A percentile compares a stretch with the other conserved stretches of the same genome.
phyloP scores from a whole-genome alignment of 192 early-diverging fungal species.

The Coemansia sp. region DNA sequence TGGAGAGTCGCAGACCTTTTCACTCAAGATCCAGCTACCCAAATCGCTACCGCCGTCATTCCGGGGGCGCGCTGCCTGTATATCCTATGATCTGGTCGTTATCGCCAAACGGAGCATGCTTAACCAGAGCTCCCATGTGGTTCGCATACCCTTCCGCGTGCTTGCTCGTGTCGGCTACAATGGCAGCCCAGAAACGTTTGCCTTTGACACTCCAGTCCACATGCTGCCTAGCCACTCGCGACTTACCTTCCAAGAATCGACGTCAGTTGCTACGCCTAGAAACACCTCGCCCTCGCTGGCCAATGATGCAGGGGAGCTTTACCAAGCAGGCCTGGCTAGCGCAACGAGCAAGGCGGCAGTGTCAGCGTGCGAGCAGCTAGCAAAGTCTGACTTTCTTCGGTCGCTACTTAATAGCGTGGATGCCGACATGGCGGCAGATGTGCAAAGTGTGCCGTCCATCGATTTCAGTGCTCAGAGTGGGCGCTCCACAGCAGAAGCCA shows the following conservation, averaged over 20 bases:
- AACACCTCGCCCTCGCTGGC: slow-evolving; percentile 28
- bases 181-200: slow-evolving; percentile 7
- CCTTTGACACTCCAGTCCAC: slow-evolving; percentile 25
- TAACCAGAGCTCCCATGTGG: slow-evolving; percentile 26
- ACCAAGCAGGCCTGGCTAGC: background rate
- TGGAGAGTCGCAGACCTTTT: slow-evolving; percentile 50
- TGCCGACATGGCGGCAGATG: slow-evolving; percentile 6
- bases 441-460: slow-evolving; percentile 14
- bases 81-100: slow-evolving; percentile 46
- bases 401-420: slow-evolving; percentile 13
- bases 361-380: slow-evolving; percentile 10
- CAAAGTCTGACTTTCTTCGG: slow-evolving; percentile 22
- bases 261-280: slow-evolving; percentile 25
- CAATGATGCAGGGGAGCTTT: background rate
- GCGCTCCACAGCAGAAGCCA: background rate
- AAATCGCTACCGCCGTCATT: slow-evolving; percentile 44
- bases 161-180: slow-evolving; percentile 17
- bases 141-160: slow-evolving; percentile 48
- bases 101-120: slow-evolving; percentile 51
- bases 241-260: slow-evolving; percentile 29
- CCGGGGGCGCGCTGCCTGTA: slow-evolving; percentile 34
- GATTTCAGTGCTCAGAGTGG: background rate
- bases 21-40: slow-evolving; percentile 37
- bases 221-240: slow-evolving; percentile 31
- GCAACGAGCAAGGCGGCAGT: background rate